Evolutionary conservation across 2,329 filamentous ascomycete species (phyloP), one percentile per base, ranked within the genome.

Genomic region (Sporothrix brasiliensis): DNA sequence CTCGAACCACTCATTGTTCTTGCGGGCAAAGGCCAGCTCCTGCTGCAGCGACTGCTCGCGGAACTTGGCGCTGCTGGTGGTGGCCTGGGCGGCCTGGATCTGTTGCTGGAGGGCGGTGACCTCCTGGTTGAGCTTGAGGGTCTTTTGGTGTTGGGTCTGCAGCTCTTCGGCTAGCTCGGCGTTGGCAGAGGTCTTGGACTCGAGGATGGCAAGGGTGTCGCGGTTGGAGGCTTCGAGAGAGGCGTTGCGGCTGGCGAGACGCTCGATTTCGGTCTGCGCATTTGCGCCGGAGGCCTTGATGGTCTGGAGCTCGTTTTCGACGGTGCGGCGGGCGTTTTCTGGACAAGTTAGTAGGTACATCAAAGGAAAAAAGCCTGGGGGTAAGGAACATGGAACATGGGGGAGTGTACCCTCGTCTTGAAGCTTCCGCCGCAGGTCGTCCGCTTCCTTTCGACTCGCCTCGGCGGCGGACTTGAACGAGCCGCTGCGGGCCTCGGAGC

Each of bases 1-100:
- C 77, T 97, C 93, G 70, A 95, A 91, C 92, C 93, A 99, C 76
- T 98, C 94, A 74, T 92, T 92, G 81, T 93, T 97, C 76, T 91
- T 91, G 78, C 93, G 93, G 21, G 94, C 88, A 70, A 96, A 85
- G 54, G 97, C 93, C 49, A 98, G 86, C 79, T 98, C 94, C 79
- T 97, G 94, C 79, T 95, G 90, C 14, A 98, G 83, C 41, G 89
- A 91, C 77, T 97, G 93, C 79, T 97, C 93, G 73, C 92, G 90
- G 83, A 97, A 97, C 76, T 93, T 96, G 73, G 93, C 89, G 71
- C 89, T 92, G 53, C 90, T 92, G 2, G 91, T 88, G 30, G 91
- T 88, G 34, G 92, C 92, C 78, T 94, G 92, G 30, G 93, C 89
- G 56, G 89, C 86, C 78, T 98, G 94, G 21, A 93, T 88, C 30